Conservation (phyloP, 2,329 filamentous ascomycete species). For the Scleromitrula shiraiana region DNA sequence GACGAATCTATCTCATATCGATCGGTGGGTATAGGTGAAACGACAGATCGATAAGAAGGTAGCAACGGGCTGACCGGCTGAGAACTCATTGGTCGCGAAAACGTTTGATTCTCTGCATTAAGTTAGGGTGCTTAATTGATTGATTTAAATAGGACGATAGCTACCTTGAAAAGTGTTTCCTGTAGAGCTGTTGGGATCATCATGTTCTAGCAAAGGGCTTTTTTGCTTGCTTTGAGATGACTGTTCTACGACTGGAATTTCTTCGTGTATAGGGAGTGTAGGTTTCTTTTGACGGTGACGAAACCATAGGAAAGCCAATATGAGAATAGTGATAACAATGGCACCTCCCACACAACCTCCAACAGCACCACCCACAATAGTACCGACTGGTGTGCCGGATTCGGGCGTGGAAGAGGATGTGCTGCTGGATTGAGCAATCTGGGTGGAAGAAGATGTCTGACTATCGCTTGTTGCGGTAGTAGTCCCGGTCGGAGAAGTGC, state of each 20-base stretch:
- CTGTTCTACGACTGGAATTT: no score
- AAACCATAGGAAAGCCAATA: background rate
- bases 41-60: conserved; percentile 1
- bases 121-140: background rate
- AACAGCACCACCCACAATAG: background rate
- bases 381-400: background rate
- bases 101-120: background rate
- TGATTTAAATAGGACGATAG: background rate
- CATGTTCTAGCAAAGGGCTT: background rate
- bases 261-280: no score
- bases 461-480: background rate
- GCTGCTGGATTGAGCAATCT: background rate
- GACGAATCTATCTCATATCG: conserved; percentile 3
- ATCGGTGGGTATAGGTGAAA: background rate
- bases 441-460: background rate
- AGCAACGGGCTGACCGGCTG: conserved; percentile 1
- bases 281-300: background rate
- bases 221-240: no score
- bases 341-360: background rate
- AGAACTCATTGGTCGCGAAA: background rate
- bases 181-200: no score
- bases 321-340: background rate
- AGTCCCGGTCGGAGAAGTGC: background rate
- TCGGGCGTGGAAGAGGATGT: background rate
- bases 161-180: background rate